These are phyloP conservation scores for Veloboletus limbatus DNA, from an alignment of 1,284 basidiomycete genomes.

Conservation along the genomic window DNA sequence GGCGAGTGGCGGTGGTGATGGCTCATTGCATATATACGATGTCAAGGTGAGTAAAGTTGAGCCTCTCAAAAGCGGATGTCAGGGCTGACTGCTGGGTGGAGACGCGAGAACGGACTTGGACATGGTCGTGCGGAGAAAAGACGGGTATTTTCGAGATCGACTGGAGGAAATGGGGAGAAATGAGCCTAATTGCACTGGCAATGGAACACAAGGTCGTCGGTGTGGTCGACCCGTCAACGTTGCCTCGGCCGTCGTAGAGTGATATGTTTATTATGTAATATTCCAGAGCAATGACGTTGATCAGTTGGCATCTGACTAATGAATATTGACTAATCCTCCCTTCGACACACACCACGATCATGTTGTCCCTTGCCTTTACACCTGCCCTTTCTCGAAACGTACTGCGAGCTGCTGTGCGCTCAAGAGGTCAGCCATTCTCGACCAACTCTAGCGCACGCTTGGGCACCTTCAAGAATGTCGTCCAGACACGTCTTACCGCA, in stretches of 20 bases:
- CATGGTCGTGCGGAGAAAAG: conserved; percentile 35
- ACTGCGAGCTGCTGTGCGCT: conserved; percentile 20
- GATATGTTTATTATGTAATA: conserved; percentile 2
- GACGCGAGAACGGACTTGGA: conserved; percentile 34
- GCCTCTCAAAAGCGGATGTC: neutral
- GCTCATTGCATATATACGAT: conserved; percentile 35
- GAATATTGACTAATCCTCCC: conserved; percentile 16
- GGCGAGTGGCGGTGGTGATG: conserved; percentile 39
- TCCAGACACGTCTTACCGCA: conserved; percentile 25
- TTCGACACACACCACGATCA: conserved; percentile 16
- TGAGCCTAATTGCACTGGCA: conserved; percentile 35
- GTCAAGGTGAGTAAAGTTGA: conserved; percentile 26
- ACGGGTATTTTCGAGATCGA: conserved; percentile 39
- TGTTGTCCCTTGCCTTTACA: conserved; percentile 35
- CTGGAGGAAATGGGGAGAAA: conserved; percentile 35
- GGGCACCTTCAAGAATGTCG: conserved; percentile 6
- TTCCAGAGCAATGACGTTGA: conserved; percentile 16
- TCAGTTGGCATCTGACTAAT: conserved; percentile 7
- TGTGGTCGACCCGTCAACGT: conserved; percentile 33
- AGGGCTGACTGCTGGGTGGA: conserved; percentile 14
- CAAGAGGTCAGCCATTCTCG: conserved; percentile 18
- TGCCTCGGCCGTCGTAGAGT: conserved; percentile 13
- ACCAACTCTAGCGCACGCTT: conserved; percentile 10
- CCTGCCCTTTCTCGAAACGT: conserved; percentile 34
- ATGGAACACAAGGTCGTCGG: conserved; percentile 38